phyloP scores from a whole-genome alignment of 192 early-diverging fungal species.

The Jimgerdemannia lactiflua region DNA sequence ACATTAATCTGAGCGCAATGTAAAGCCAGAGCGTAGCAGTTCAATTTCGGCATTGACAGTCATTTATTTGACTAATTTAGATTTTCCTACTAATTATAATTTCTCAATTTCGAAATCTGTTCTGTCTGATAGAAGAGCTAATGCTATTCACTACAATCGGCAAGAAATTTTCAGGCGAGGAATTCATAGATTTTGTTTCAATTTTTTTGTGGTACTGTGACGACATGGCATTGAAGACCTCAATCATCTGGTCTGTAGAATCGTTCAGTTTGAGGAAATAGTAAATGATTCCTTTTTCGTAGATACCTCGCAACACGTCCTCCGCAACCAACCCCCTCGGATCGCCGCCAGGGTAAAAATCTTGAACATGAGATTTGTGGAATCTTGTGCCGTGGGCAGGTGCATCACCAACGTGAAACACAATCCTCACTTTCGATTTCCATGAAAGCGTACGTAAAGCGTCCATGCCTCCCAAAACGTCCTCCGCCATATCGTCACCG shows the following conservation, averaged over 20 bases:
- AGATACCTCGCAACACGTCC: conserved; percentile 6
- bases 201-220: background rate
- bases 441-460: conserved; percentile 9
- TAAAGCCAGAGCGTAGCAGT: too few species aligned
- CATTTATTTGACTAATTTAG: too few species aligned
- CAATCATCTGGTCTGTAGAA: conserved; percentile 10
- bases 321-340: conserved; percentile 17
- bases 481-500: conserved; percentile 13
- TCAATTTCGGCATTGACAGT: too few species aligned
- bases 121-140: background rate
- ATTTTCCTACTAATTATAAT: too few species aligned
- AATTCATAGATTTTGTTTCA: background rate
- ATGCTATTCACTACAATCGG: background rate
- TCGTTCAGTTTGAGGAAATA: conserved; percentile 19
- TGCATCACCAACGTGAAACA: conserved; percentile 16
- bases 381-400: conserved; percentile 18
- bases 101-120: too few species aligned
- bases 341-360: conserved; percentile 16
- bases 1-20: too few species aligned
- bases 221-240: background rate
- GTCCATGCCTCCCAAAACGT: conserved; percentile 18
- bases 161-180: background rate
- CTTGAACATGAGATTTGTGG: background rate
- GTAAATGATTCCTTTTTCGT: conserved; percentile 10
- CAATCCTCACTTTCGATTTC: conserved; percentile 5